These are phyloP conservation scores for Edaphochlamys debaryana DNA, from an alignment of 139 green algal species.

Conservation along the genomic window DNA sequence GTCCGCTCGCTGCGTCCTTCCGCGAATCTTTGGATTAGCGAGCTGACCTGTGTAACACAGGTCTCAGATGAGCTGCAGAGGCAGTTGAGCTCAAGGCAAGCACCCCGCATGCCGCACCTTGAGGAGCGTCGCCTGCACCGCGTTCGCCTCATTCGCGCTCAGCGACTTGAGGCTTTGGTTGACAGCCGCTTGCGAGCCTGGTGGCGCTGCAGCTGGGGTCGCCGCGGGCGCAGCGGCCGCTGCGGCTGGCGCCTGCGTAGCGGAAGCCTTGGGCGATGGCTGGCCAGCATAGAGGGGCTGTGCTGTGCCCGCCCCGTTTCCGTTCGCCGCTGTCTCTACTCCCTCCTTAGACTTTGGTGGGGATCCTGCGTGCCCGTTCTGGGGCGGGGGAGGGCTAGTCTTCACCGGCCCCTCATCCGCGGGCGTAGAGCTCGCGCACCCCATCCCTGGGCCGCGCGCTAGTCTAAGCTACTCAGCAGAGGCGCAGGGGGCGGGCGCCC, in stretches of 20 bases:
- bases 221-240: not conserved
- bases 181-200: conserved; percentile 23
- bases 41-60: conserved; percentile 56
- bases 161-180: conserved; percentile 45
- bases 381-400: not conserved
- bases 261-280: not conserved
- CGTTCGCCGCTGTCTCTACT: not conserved
- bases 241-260: not conserved
- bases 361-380: not conserved
- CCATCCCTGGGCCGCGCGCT: too few relatives aligned
- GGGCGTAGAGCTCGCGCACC: not conserved
- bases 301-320: not conserved
- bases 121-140: conserved; percentile 55
- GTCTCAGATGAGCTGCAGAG: too few relatives aligned
- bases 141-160: conserved; percentile 44
- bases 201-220: not conserved
- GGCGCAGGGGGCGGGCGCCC: too few relatives aligned
- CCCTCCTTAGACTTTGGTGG: not conserved
- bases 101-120: conserved; percentile 52
- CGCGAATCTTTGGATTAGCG: conserved; percentile 63
- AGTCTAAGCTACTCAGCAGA: too few relatives aligned
- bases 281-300: not conserved
- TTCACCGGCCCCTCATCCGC: not conserved
- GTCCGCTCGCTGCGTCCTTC: conserved; percentile 59
- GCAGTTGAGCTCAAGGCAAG: not conserved